Conservation (phyloP, 2,329 filamentous ascomycete genomes). For the Talaromyces piceae region DNA sequence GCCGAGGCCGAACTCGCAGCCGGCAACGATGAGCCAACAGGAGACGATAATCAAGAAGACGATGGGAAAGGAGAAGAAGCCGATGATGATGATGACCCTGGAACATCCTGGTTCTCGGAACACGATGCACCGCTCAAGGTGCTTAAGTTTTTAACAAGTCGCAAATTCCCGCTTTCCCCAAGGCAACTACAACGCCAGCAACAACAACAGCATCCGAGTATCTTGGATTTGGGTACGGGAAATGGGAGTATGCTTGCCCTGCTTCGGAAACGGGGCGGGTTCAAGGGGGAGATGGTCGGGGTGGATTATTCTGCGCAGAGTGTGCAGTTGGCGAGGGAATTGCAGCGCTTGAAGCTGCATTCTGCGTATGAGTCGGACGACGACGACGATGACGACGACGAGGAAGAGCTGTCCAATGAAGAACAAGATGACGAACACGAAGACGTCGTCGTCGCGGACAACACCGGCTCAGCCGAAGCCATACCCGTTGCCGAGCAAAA, state of each 20-base stretch:
- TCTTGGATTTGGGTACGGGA: constrained; percentile 86
- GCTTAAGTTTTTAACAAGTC: constrained; percentile 56
- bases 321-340: constrained; percentile 62
- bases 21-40: constrained; percentile 9
- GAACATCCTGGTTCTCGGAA: constrained; percentile 95
- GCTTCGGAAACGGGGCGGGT: constrained; percentile 59
- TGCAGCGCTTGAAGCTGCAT: constrained; percentile 41
- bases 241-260: constrained; percentile 88
- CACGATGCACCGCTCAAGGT: constrained; percentile 79
- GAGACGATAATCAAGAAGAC: constrained; percentile 51
- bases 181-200: constrained; percentile 15
- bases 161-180: constrained; percentile 39
- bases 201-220: constrained; percentile 22
- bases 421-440: constrained; percentile 18
- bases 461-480: constrained; percentile 3
- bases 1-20: not conserved
- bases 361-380: constrained; percentile 23
- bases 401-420: constrained; percentile 26
- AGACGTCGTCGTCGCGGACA: constrained; percentile 15
- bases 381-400: constrained; percentile 15
- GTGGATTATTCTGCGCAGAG: constrained; percentile 79
- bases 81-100: constrained; percentile 66
- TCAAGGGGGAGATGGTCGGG: constrained; percentile 65
- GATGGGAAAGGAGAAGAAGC: constrained; percentile 61
- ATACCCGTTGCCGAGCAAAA: constrained; percentile 9